Percentiles rank a stretch among this genome's conserved stretches.
Evolutionary conservation across 2,329 filamentous ascomycete species (phyloP).

Genomic region (Fusarium sambucinum): DNA sequence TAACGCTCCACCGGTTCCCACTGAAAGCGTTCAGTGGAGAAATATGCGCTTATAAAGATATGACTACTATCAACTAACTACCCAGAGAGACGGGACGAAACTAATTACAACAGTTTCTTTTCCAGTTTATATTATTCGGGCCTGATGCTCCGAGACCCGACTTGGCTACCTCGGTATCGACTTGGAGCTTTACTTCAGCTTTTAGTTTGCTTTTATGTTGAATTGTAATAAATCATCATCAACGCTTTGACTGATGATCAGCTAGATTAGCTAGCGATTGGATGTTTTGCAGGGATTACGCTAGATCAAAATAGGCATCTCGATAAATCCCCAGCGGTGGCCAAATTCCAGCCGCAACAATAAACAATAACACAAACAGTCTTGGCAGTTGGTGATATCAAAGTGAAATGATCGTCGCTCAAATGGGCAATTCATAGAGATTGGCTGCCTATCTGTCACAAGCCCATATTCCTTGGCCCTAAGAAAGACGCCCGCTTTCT

Average conservation of each 20-base stretch:
- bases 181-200: neutral
- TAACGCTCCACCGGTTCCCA: constrained; percentile 1
- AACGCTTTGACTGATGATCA: constrained; percentile 21
- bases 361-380: neutral
- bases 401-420: neutral
- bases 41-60: neutral
- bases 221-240: neutral
- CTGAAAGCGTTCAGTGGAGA: neutral
- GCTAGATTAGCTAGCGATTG: constrained; percentile 10
- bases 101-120: neutral
- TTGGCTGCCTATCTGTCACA: neutral
- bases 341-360: constrained; percentile 1
- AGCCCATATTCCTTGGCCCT: neutral
- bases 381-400: constrained; percentile 8
- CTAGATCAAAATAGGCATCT: constrained; percentile 44
- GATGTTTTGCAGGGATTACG: constrained; percentile 11
- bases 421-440: neutral
- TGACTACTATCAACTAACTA: neutral
- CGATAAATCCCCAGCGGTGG: constrained; percentile 19
- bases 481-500: neutral
- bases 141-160: neutral
- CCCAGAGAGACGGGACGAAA: neutral
- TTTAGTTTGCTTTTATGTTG: neutral
- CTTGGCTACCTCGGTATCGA: neutral
- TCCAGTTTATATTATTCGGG: neutral